A percentile compares a stretch with the other conserved stretches of the same genome.
These are phyloP conservation scores for Entonaema liquescens DNA, from an alignment of 495 filamentous ascomycete genomes.

Conservation along the genomic window DNA sequence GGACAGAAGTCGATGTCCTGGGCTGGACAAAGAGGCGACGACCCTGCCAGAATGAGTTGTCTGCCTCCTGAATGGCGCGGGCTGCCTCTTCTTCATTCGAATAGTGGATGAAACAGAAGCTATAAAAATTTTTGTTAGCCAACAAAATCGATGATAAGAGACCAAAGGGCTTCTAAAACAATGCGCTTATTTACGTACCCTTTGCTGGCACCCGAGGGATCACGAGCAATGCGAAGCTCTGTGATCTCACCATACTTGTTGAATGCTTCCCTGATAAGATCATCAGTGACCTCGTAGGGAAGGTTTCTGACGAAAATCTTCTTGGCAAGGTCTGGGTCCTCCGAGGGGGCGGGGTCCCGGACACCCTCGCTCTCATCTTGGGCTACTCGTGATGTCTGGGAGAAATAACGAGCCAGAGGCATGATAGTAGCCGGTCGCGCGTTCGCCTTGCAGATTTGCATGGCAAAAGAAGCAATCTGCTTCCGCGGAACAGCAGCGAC, in stretches of 20 bases:
- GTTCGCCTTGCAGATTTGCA: slow-evolving; percentile 39
- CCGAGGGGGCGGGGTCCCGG: too few species aligned
- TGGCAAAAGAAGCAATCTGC: slow-evolving; percentile 43
- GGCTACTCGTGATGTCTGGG: slow-evolving; percentile 41
- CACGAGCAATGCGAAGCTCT: slow-evolving; percentile 65
- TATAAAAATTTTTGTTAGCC: slow-evolving; percentile 54
- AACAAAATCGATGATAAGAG: not conserved
- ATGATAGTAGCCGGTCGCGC: slow-evolving; percentile 31
- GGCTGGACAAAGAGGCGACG: slow-evolving; percentile 71
- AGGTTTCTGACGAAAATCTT: slow-evolving; percentile 83
- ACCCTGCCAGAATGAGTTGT: slow-evolving; percentile 80
- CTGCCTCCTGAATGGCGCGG: slow-evolving; percentile 68
- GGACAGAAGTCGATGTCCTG: slow-evolving; percentile 28
- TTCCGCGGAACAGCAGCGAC: slow-evolving; percentile 55
- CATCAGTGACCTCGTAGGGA: slow-evolving; percentile 79
- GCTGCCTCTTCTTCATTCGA: slow-evolving; percentile 62
- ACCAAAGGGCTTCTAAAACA: not conserved
- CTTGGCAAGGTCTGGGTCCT: not conserved
- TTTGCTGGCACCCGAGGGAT: slow-evolving; percentile 82
- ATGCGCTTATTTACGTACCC: slow-evolving; percentile 71
- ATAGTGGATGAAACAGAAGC: slow-evolving; percentile 83
- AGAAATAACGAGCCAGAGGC: slow-evolving; percentile 49
- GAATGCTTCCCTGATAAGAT: slow-evolving; percentile 74
- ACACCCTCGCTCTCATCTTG: slow-evolving; percentile 25
- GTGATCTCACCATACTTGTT: slow-evolving; percentile 70